Evolutionary conservation across 225 moss, liverwort and hornwort genomes (phyloP).

Genomic region (Marchantia paleacea): DNA sequence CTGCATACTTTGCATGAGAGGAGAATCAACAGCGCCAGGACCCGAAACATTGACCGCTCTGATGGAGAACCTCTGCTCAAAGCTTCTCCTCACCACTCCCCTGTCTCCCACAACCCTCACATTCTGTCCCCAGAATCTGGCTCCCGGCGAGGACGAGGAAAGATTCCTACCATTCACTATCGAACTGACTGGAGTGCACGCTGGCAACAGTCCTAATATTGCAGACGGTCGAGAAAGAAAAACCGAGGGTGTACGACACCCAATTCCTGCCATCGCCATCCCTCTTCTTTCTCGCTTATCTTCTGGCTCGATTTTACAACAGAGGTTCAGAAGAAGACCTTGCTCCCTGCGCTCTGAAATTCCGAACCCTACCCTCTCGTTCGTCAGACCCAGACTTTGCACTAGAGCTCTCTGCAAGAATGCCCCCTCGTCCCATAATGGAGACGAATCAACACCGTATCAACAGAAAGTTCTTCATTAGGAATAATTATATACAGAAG

Average conservation of each 20-base stretch:
- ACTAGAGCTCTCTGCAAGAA: neutral
- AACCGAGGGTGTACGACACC: conserved; percentile 25
- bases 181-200: neutral
- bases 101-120: neutral
- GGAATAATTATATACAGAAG: too few species aligned
- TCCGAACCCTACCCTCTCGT: conserved; percentile 3
- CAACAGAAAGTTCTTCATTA: neutral
- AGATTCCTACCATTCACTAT: neutral
- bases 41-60: conserved; percentile 60
- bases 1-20: conserved; percentile 78
- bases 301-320: too few species aligned
- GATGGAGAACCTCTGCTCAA: conserved; percentile 35
- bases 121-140: conserved; percentile 12
- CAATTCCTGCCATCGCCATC: conserved; percentile 37
- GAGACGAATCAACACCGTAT: neutral
- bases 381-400: neutral
- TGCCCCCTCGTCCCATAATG: neutral
- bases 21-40: conserved; percentile 77
- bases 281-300: neutral
- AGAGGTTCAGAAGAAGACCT: neutral
- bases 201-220: conserved; percentile 14
- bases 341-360: neutral
- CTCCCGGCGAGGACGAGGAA: neutral
- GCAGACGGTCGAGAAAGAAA: conserved; percentile 13
- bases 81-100: conserved; percentile 3